phyloP scores from a whole-genome alignment of 129 eudicot genomes.

The Smallanthus sonchifolius region DNA sequence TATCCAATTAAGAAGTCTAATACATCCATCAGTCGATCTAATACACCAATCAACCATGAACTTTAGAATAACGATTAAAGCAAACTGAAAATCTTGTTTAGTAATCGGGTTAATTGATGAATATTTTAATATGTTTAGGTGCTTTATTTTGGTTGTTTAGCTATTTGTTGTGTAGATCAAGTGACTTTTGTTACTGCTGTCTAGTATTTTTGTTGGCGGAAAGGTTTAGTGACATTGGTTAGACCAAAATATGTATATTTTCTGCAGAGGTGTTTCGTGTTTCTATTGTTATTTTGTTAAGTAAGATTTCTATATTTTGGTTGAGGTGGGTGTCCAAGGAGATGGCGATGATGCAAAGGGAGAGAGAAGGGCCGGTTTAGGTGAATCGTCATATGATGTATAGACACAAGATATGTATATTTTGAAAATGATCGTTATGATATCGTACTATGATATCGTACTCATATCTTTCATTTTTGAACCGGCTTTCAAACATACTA shows the following conservation, averaged over 20 bases:
- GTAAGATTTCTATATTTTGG: background rate
- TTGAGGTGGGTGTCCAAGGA: background rate
- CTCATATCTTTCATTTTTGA: too few relatives aligned
- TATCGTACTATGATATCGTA: too few relatives aligned
- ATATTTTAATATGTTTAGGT: background rate
- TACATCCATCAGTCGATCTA: slow-evolving; percentile 4
- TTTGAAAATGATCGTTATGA: too few relatives aligned
- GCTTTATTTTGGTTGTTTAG: background rate
- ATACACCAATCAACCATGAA: slow-evolving; percentile 9
- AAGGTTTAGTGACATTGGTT: background rate
- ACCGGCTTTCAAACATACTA: too few relatives aligned
- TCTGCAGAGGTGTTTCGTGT: background rate
- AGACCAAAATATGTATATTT: background rate
- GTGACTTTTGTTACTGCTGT: background rate
- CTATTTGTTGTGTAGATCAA: background rate
- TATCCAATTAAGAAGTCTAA: slow-evolving; percentile 39
- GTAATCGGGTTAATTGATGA: background rate
- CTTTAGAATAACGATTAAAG: slow-evolving; percentile 11
- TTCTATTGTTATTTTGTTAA: background rate
- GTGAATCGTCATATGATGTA: too few relatives aligned
- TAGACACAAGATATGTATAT: too few relatives aligned
- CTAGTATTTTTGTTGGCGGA: background rate
- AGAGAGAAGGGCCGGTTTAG: too few relatives aligned
- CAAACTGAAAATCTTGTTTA: background rate
- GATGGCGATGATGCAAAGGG: too few relatives aligned